A percentile compares a stretch with the other conserved stretches of the same genome.
Evolutionary conservation across 768 basidiomycete genomes (phyloP).

Genomic region (Gloeophyllum trabeum): DNA sequence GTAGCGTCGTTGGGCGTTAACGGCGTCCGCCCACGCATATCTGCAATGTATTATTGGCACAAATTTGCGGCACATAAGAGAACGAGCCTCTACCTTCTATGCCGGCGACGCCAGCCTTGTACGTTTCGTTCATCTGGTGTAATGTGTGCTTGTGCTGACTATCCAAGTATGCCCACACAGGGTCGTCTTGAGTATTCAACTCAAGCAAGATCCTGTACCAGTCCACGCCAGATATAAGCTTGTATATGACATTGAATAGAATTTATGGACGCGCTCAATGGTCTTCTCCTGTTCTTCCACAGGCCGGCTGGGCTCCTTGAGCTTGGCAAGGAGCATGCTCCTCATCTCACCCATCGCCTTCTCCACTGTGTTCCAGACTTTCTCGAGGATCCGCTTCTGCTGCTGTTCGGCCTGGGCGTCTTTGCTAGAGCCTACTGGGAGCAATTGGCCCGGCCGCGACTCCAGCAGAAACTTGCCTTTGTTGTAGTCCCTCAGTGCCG

Average conservation of each 20-base stretch:
- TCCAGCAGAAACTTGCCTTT: slow-evolving; percentile 90
- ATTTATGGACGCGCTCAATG: slow-evolving; percentile 58
- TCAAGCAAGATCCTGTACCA: slow-evolving; percentile 78
- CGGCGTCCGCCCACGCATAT: too few relatives aligned
- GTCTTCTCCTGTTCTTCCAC: slow-evolving; percentile 96
- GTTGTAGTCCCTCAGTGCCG: slow-evolving; percentile 91
- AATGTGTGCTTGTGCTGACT: slow-evolving; percentile 84
- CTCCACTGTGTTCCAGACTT: slow-evolving; percentile 93
- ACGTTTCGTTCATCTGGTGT: slow-evolving; percentile 58
- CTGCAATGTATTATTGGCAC: too few relatives aligned
- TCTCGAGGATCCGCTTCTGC: slow-evolving; percentile 88
- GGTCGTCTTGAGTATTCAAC: slow-evolving; percentile 77
- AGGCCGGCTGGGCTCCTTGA: slow-evolving; percentile 69
- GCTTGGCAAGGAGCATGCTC: slow-evolving; percentile 57
- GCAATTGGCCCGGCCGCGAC: slow-evolving; percentile 76
- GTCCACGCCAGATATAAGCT: slow-evolving; percentile 7
- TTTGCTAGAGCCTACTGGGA: slow-evolving; percentile 56
- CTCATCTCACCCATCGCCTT: slow-evolving; percentile 92
- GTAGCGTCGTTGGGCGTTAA: too few relatives aligned
- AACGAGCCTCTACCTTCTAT: slow-evolving; percentile 33
- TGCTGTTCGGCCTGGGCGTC: slow-evolving; percentile 60
- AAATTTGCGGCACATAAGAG: slow-evolving; percentile 2
- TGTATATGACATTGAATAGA: background rate
- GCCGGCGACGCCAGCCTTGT: slow-evolving; percentile 35
- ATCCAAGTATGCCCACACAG: slow-evolving; percentile 94